Base-by-base conservation (phyloP, 176 grass and related monocot species). In the Zizania latifolia region DNA sequence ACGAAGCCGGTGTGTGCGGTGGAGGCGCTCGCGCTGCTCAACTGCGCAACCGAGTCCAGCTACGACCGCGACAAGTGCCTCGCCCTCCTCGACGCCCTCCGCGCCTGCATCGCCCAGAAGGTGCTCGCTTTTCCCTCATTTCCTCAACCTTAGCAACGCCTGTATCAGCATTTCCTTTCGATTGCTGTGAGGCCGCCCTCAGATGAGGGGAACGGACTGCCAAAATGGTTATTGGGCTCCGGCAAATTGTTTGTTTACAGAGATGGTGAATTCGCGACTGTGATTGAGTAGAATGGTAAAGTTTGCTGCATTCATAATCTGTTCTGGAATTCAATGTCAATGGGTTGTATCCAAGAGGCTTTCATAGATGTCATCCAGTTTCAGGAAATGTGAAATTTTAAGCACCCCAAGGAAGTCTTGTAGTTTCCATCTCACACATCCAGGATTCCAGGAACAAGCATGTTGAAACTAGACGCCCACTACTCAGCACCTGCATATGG, bases 1-100 rank as follows among this genome's bases (percentile, higher is more conserved):
- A 70, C 90, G 41, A 62, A 72, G 75, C 88, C 91, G 29, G 89
- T 86, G 45, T 98, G 95, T 79, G 84, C 91, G 31, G 69, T 82
- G 79, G 91, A 98, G 74, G 89, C 89, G 65, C 82, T 98, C 62
- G 91, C 67, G 73, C 86, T 98, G 59, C 95, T 98, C 64, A 98
- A 98, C 82, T 98, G 95, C 84, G 56, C 84, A 41, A 72, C 82
- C 10, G 79, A 78, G 32, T 48, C 35, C 24, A 82, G 84, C 44
- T 98, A 91, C 86, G 89, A 94, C 65, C 91, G 84, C 58, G 86
- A 94, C 31, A 82, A 76, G 79, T 99, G 95, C 84, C 71, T 99
- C 86, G 53, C 62, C 26, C 69, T 92, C 78, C 60, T 99, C 38
- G 91, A 92, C 29, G 79, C 65, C 9, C 91, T 99, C 50, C 78